Evolutionary conservation across 139 green algal genomes (phyloP).

Genomic region (Mesostigma viride): DNA sequence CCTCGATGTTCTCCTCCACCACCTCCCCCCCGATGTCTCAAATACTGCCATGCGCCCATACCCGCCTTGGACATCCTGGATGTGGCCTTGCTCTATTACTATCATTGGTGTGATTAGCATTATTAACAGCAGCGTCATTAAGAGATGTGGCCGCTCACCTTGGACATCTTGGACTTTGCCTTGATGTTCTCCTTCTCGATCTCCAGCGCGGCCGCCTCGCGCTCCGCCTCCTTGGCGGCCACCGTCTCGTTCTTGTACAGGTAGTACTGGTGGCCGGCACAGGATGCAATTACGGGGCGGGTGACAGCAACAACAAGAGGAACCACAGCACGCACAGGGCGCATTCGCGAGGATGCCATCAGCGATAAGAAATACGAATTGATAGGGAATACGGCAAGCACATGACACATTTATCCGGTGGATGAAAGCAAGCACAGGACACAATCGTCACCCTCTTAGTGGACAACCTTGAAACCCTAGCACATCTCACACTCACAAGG

Average conservation of each 20-base stretch:
- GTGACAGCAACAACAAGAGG: not conserved
- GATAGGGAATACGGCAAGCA: not conserved
- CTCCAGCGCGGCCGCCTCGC: slow-evolving; percentile 20
- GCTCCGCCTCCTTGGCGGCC: slow-evolving; percentile 43
- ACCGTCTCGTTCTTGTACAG: slow-evolving; percentile 73
- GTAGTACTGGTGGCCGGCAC: slow-evolving; percentile 50
- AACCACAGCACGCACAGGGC: not conserved
- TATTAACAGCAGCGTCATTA: not conserved
- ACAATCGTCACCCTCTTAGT: not conserved
- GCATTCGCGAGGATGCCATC: not conserved
- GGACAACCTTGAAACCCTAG: too few relatives aligned
- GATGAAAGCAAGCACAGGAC: not conserved
- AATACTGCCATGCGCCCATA: not conserved
- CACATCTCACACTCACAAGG: too few relatives aligned
- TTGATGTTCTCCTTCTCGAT: slow-evolving; percentile 60
- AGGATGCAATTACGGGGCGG: not conserved
- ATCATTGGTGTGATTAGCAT: not conserved
- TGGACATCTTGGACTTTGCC: slow-evolving; percentile 80
- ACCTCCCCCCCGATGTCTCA: not conserved
- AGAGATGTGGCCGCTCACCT: slow-evolving; percentile 26
- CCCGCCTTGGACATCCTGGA: not conserved
- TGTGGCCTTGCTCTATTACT: not conserved
- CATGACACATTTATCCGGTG: not conserved
- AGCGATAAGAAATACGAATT: not conserved
- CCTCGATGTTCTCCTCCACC: not conserved